These are phyloP conservation scores for Medicago ruthenica DNA, from an alignment of 306 rosid species.

Conservation along the genomic window DNA sequence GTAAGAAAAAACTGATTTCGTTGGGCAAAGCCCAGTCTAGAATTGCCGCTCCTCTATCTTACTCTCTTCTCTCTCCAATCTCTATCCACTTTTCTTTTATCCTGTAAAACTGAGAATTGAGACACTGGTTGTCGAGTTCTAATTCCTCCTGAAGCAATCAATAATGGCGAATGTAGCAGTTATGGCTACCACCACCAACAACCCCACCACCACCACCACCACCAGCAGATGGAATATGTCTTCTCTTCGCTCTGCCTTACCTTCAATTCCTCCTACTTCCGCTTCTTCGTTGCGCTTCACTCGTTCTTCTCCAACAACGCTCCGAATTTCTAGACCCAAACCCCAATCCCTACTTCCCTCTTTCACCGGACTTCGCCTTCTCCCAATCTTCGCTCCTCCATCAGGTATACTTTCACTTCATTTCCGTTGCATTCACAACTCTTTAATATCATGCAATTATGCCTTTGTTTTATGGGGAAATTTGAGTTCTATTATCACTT, in stretches of 20 bases:
- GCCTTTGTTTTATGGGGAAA: no score
- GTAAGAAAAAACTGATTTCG: neutral
- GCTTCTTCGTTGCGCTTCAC: conserved; percentile 45
- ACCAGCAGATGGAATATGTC: conserved; percentile 66
- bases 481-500: neutral
- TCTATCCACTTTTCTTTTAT: conserved; percentile 17
- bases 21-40: neutral
- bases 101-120: neutral
- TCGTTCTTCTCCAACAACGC: conserved; percentile 29
- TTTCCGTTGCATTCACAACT: no score
- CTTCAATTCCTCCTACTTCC: conserved; percentile 44
- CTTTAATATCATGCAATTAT: no score
- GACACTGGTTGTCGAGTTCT: neutral
- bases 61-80: neutral
- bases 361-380: conserved; percentile 71
- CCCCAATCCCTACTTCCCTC: conserved; percentile 52
- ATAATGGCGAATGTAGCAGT: conserved; percentile 48
- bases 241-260: conserved; percentile 67
- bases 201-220: conserved; percentile 24
- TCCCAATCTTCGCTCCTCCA: conserved; percentile 43
- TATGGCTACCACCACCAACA: conserved; percentile 40
- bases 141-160: neutral
- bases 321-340: conserved; percentile 43
- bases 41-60: neutral
- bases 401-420: conserved; percentile 52